Evolutionary conservation across 1,284 basidiomycete species (phyloP).

Genomic region (Ceraceosorus bombacis): DNA sequence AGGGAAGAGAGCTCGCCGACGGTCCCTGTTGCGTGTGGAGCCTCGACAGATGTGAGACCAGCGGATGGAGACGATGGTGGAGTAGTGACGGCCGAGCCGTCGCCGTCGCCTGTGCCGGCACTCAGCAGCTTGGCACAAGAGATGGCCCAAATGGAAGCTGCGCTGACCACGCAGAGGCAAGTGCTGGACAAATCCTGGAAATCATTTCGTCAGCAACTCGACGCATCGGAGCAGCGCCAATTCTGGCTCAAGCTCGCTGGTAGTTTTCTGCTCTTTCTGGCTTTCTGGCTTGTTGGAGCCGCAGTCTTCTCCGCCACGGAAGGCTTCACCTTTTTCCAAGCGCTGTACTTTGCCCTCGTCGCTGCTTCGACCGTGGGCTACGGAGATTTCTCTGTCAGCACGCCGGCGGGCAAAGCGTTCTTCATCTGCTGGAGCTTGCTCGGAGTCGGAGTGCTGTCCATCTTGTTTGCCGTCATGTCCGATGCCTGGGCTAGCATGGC

Average conservation of each 20-base stretch:
- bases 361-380: conserved; percentile 43
- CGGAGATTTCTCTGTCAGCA: conserved; percentile 20
- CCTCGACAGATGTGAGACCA: not conserved
- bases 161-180: conserved; percentile 10
- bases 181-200: conserved; percentile 35
- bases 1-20: not conserved
- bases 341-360: conserved; percentile 61
- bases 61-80: not conserved
- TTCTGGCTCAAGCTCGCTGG: conserved; percentile 54
- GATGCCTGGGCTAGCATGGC: conserved; percentile 49
- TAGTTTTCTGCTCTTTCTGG: conserved; percentile 55
- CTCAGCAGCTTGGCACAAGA: not conserved
- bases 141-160: conserved; percentile 9
- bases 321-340: conserved; percentile 54
- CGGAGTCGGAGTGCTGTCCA: conserved; percentile 28
- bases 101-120: not conserved
- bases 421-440: conserved; percentile 71
- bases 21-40: not conserved
- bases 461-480: conserved; percentile 55
- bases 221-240: conserved; percentile 53
- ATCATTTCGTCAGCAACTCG: conserved; percentile 41
- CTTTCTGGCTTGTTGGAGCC: conserved; percentile 53
- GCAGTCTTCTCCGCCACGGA: conserved; percentile 58
- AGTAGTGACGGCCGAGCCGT: not conserved
- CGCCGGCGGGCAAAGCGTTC: conserved; percentile 60